Base-by-base conservation (phyloP, 2,329 filamentous ascomycete species). In the Fusarium lateritium region DNA sequence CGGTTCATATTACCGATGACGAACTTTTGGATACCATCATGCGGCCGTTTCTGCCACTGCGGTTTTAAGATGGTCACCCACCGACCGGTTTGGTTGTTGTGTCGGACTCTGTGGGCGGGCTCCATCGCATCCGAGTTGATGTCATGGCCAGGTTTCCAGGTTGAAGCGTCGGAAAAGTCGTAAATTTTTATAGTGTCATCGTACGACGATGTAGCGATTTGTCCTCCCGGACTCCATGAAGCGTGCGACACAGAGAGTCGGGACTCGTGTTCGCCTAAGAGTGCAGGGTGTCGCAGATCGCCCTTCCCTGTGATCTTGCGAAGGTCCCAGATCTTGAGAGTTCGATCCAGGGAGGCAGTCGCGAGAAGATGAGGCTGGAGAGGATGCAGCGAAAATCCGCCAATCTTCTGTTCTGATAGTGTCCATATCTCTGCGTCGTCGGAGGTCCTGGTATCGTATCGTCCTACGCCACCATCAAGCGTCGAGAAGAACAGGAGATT, bases 1-100 rank as follows among this genome's bases (percentile, higher is more conserved):
- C 96, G 89, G 76, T 97, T 97, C 96, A 98, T 98, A 73, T 98
- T 99, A 2, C 93, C 96, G 59, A 99, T 95, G 24, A 89, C 92
- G 73, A 99, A 94, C 65, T 95, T 94, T 67, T 97, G 91, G 7
- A 97, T 89, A 9, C 91, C 90, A 61, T 96, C 93, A 34, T 86
- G 82, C 0, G 96, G 95, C 45, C 88, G 86, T 33, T 88, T 84
- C 78, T 99, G 96, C 96, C 96, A 99, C 73, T 97, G 94, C 0
- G 78, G 96, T 86, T 85, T 97, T 76, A 85, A 78, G 34, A 88
- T 97, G 0, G 94, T 97, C 0, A 98, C 94, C 94, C 94, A 98
- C 56, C 94, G 86, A 0, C 95, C 96, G 0, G 94, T 98, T 81
- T 99, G 96, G 75, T 97, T 98, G 76, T 99, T 99, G 76, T 99